Base-by-base conservation (phyloP, 306 rosid genomes). In the Echinosophora koreensis region DNA sequence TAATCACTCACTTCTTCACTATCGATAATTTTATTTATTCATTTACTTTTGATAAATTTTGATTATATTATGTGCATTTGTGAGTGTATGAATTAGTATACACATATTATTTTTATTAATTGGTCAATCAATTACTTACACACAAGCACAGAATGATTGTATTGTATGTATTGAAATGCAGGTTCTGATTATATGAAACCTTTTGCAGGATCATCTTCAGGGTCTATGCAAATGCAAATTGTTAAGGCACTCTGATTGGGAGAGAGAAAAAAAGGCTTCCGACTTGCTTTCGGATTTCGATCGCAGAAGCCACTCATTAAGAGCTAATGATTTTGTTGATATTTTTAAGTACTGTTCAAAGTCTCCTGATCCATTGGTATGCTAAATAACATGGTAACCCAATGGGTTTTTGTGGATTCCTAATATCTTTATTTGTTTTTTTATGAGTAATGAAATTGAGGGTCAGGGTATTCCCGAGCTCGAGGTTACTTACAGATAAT, bases 341-440 rank as follows among this genome's bases (percentile, higher is more conserved):
- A 81, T 93, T 86, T 83, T 91, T 17, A 74, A 73, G 55, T 81
- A 87, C 83, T 93, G 98, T 87, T 91, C 91, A 8, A 68, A 6
- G 27, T 84, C 91, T 41, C 89, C 94, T 51, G 96, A 93, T 88
- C 96, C 98, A 50, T 59, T 93, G 94, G 98, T 93, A 91, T 74
- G 90, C 86, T 66, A 70, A 56, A 68, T 44, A 27, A 13, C 37
- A 6, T 38, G 65, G 27, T 54, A 37, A 59, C 71, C 34, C 54
- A 52, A 32, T 50, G 27, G 42, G 3, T 51, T 27, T 60, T 56
- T 13, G 10, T 58, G 44, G 27, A 42, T 70, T 41, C 64, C n/a
- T 9, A 51, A 38, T 68, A 12, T 46, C 30, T 62, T 56, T 10
- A 5, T 44, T 11, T 41, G 47, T 41, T 41, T 41, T 41, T 44